Evolutionary conservation across 1,284 basidiomycete genomes (phyloP).

Genomic region (Ceratobasidium sp.): DNA sequence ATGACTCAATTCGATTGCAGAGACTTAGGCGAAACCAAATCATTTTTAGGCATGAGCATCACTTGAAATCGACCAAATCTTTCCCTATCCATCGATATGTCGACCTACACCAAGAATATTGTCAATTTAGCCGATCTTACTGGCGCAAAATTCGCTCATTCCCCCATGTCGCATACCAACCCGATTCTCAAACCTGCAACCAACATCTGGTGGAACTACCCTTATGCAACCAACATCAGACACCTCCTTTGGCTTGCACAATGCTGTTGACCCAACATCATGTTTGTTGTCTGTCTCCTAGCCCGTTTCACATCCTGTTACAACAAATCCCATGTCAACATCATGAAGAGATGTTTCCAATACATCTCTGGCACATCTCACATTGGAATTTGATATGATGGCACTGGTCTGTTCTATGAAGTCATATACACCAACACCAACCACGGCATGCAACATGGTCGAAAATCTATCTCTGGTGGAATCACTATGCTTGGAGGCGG

Average conservation of each 20-base stretch:
- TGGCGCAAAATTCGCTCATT: no score
- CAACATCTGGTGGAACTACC: background rate
- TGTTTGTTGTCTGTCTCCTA: conserved; percentile 3
- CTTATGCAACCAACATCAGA: conserved; percentile 1
- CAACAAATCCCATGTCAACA: background rate
- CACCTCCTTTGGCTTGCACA: conserved; percentile 6
- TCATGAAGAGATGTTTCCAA: background rate
- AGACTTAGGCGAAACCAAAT: no score
- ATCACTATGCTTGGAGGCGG: no score
- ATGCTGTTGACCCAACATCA: background rate
- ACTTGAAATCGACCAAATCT: no score
- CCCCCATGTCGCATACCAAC: no score
- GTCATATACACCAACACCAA: conserved; percentile 5
- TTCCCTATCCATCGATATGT: no score
- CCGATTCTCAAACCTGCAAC: background rate
- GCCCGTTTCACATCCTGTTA: background rate
- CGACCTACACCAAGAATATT: no score
- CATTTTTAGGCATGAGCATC: no score
- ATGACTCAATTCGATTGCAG: no score
- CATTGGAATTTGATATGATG: conserved; percentile 11
- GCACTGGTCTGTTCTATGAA: conserved; percentile 4
- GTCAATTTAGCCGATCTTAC: no score
- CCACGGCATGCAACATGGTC: background rate
- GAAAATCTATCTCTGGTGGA: no score
- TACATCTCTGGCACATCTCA: no score